These are phyloP conservation scores for Pseudonitzschia pungens DNA, from an alignment of 108 stramenopile species.

Conservation along the genomic window DNA sequence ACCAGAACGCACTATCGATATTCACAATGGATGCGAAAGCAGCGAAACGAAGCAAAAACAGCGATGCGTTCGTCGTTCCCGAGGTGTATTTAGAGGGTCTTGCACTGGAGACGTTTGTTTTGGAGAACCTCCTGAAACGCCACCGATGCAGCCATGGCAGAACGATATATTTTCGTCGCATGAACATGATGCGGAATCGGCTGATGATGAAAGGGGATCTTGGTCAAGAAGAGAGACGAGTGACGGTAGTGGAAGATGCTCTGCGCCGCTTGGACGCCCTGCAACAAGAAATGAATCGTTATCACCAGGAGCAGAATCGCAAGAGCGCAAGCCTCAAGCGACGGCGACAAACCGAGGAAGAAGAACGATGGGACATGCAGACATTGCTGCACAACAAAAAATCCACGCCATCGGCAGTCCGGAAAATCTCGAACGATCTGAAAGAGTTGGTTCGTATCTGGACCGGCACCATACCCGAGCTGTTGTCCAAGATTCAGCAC, in stretches of 20 bases:
- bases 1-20: no score
- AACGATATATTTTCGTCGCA: conserved; percentile 64
- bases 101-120: conserved; percentile 52
- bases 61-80: background rate
- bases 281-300: background rate
- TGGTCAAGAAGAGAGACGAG: conserved; percentile 11
- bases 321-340: background rate
- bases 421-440: background rate
- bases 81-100: conserved; percentile 24
- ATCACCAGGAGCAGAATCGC: background rate
- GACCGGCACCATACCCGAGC: conserved; percentile 34
- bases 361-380: conserved; percentile 7
- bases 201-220: background rate
- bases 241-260: background rate
- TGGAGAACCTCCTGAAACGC: conserved; percentile 56
- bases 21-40: no score
- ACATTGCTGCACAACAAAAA: conserved; percentile 14
- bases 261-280: conserved; percentile 8
- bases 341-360: conserved; percentile 15
- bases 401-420: background rate
- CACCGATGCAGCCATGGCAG: conserved; percentile 66
- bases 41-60: background rate
- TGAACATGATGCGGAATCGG: conserved; percentile 48
- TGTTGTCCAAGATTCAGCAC: conserved; percentile 59
- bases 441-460: background rate